Evolutionary conservation across 768 basidiomycete genomes (phyloP), one percentile per base, ranked within the genome.

Genomic region (Hygrocybe punicea): DNA sequence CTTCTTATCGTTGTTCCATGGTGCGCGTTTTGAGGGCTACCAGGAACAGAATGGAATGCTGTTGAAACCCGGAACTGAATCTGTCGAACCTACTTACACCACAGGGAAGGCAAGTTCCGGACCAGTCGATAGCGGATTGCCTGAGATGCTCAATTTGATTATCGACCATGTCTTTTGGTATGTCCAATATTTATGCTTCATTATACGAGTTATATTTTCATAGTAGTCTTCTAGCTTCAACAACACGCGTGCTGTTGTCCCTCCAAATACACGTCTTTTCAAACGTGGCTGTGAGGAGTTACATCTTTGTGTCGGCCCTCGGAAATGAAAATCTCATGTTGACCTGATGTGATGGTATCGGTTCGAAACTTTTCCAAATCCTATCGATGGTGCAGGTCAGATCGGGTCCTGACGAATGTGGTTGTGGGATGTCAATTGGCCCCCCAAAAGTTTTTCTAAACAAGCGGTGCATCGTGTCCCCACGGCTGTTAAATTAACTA

Each of bases 301-400:
- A 7, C 24, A 48, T 49, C 9, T 35, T 42, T 17, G 11, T 29
- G 25, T 33, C 62, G 59, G 48, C 47, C 69, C 66, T 70, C 71
- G 71, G 71, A 73, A 65, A 73, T 73, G 65, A 72, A 69, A 58
- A 58, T 59, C 65, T 66, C 68, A 65, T 70, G 68, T 67, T 25
- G 42, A 23, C 53, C 53, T 45, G 42, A 13, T 29, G 29, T 55
- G 44, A 45, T 55, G 51, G 34, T 52, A 13, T 47, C 45, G 51
- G 35, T 35, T 23, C 21, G 6, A 35, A 39, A 36, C 36, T 14
- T 23, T 37, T 2, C 34, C 40, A 44, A 61, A 60, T 59, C 46
- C 36, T 53, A 56, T 54, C 54, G 44, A 44, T 35, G 21, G 29
- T 9, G 33, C 29, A 44, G 36, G 21, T 25, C n/a, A 17, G n/a